A percentile compares a stretch with the other conserved stretches of the same genome.
Evolutionary conservation across 2,329 filamentous ascomycete species (phyloP).

Genomic region (Aspergillus chevalieri): DNA sequence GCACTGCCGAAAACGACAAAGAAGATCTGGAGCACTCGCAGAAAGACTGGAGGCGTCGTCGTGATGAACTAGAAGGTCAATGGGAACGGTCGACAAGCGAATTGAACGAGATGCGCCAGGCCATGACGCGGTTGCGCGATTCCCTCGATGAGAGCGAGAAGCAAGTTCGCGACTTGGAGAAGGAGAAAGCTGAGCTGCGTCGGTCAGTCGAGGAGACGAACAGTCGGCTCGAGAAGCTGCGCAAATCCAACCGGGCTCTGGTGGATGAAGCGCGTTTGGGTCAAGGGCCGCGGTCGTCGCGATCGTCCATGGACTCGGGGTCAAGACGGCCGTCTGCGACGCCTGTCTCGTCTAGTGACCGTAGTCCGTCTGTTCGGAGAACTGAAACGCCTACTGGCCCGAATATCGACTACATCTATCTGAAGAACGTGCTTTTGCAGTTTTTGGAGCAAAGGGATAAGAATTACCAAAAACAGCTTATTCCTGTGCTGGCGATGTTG

Average conservation of each 20-base stretch:
- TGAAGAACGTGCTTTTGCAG: constrained; percentile 62
- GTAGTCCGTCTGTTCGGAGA: constrained; percentile 25
- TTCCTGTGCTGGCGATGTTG: constrained; percentile 60
- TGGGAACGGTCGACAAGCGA: constrained; percentile 67
- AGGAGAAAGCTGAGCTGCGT: constrained; percentile 69
- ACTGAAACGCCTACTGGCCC: constrained; percentile 34
- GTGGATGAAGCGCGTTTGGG: constrained; percentile 52
- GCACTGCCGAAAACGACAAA: constrained; percentile 64
- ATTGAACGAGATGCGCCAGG: constrained; percentile 65
- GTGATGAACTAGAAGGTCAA: constrained; percentile 68
- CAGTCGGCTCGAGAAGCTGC: constrained; percentile 69
- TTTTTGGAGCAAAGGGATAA: constrained; percentile 63
- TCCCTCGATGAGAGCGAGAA: constrained; percentile 82
- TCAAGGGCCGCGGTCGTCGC: constrained; percentile 47
- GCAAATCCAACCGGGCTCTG: constrained; percentile 59
- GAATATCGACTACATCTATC: constrained; percentile 55
- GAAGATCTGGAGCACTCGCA: constrained; percentile 70
- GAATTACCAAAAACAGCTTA: constrained; percentile 61
- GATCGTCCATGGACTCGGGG: constrained; percentile 55
- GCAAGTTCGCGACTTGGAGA: constrained; percentile 76
- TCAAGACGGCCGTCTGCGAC: constrained; percentile 42
- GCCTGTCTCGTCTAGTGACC: constrained; percentile 35
- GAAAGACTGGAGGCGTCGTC: constrained; percentile 65
- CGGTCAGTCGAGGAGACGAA: constrained; percentile 72
- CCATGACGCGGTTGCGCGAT: constrained; percentile 70